These are phyloP conservation scores for Suaeda aralocaspica DNA, from an alignment of 148 eudicot species.

Conservation along the genomic window DNA sequence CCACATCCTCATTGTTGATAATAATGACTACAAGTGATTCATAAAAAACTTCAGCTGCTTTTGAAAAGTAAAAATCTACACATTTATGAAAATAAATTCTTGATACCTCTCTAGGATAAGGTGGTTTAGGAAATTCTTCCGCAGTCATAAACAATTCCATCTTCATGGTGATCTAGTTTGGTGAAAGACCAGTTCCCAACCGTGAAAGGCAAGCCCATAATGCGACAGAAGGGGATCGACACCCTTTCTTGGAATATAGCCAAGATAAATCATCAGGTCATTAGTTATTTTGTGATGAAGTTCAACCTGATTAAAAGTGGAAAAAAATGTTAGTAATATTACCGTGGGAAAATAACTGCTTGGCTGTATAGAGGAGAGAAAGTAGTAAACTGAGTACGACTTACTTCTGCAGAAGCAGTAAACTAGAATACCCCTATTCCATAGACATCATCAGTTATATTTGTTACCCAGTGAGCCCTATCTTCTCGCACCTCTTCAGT, in stretches of 20 bases:
- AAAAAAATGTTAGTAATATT: slow-evolving; percentile 19
- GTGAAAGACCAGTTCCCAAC: slow-evolving; percentile 96
- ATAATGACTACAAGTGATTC: no score
- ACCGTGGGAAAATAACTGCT: not conserved
- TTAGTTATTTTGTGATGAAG: slow-evolving; percentile 87
- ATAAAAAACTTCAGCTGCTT: no score
- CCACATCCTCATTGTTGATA: no score
- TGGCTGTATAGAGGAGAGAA: slow-evolving; percentile 1
- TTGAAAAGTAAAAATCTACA: no score
- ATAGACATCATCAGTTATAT: slow-evolving; percentile 89
- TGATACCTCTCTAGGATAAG: slow-evolving; percentile 92
- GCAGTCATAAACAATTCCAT: slow-evolving; percentile 80
- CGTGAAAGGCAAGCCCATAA: slow-evolving; percentile 80
- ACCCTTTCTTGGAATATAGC: slow-evolving; percentile 71
- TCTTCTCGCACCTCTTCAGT: slow-evolving; percentile 94
- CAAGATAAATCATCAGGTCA: slow-evolving; percentile 90
- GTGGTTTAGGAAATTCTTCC: slow-evolving; percentile 95
- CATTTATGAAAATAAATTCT: no score
- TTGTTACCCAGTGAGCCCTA: slow-evolving; percentile 86
- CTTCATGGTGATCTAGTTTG: slow-evolving; percentile 80
- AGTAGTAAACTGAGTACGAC: slow-evolving; percentile 6
- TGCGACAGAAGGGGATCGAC: slow-evolving; percentile 86
- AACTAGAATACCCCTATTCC: slow-evolving; percentile 94
- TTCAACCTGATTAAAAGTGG: slow-evolving; percentile 64
- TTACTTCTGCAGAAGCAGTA: slow-evolving; percentile 91